Evolutionary conservation across 2,329 filamentous ascomycete genomes (phyloP).

Genomic region (Chaetothyriales sp.): DNA sequence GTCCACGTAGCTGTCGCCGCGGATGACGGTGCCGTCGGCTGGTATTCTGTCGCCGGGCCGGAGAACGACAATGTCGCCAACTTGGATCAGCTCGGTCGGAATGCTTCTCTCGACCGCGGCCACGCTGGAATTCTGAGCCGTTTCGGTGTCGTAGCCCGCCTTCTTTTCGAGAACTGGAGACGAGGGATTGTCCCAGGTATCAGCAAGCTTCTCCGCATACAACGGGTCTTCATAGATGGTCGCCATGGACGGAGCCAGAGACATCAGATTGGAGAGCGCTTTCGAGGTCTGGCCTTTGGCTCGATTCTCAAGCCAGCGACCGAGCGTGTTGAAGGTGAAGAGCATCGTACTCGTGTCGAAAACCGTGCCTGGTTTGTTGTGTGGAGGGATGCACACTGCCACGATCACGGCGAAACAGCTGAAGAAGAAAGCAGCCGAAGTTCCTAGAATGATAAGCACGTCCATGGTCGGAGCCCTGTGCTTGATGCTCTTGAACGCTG

Average conservation of each 20-base stretch:
- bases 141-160: neutral
- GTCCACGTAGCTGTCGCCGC: conserved; percentile 84
- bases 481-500: conserved; percentile 82
- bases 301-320: conserved; percentile 80
- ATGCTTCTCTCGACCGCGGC: conserved; percentile 69
- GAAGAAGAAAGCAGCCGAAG: conserved; percentile 91
- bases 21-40: conserved; percentile 72
- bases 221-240: conserved; percentile 93
- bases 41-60: conserved; percentile 94
- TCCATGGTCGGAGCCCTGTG: conserved; percentile 95
- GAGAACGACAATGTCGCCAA: conserved; percentile 83
- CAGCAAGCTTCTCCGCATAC: conserved; percentile 76
- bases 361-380: conserved; percentile 68
- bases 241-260: conserved; percentile 85
- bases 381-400: conserved; percentile 58
- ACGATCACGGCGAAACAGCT: conserved; percentile 76
- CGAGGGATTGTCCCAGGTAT: conserved; percentile 48
- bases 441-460: conserved; percentile 83
- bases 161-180: conserved; percentile 17
- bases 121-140: conserved; percentile 1
- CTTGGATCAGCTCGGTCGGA: conserved; percentile 83
- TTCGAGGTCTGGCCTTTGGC: conserved; percentile 95
- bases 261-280: conserved; percentile 87
- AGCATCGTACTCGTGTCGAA: conserved; percentile 99
- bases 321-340: conserved; percentile 84